Percentiles rank a stretch among this genome's conserved stretches.
Evolutionary conservation across 2,329 filamentous ascomycete species (phyloP).

Genomic region (Periglandula ipomoeae): DNA sequence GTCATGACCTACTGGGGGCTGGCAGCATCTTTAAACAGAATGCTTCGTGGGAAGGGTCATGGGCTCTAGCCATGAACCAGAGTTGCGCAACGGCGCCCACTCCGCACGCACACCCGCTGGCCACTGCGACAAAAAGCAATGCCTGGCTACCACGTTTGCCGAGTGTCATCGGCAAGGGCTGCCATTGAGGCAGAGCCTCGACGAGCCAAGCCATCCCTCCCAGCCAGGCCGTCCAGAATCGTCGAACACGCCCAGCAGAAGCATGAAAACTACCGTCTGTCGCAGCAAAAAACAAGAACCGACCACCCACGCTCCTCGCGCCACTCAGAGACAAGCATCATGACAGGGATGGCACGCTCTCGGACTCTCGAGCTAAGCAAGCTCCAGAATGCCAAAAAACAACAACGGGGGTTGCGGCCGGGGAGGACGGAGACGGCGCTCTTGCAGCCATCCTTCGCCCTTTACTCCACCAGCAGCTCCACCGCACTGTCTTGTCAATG

Average conservation of each 20-base stretch:
- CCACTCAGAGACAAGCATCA: not conserved
- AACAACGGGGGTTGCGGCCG: slow-evolving; percentile 3
- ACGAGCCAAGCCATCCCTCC: not conserved
- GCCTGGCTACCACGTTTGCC: slow-evolving; percentile 2
- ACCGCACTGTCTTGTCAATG: slow-evolving; percentile 1
- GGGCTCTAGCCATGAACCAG: not conserved
- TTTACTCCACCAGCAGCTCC: not conserved
- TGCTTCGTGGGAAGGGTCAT: not conserved
- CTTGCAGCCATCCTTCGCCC: slow-evolving; percentile 3
- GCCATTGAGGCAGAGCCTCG: not conserved
- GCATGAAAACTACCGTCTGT: not conserved
- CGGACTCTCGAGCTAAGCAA: slow-evolving; percentile 2
- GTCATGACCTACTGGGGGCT: not conserved
- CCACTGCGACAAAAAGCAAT: slow-evolving; percentile 6
- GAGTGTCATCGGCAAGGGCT: slow-evolving; percentile 9
- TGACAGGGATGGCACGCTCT: slow-evolving; percentile 6
- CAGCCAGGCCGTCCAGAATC: no score
- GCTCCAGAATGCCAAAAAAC: not conserved
- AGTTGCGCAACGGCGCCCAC: not conserved
- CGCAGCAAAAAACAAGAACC: not conserved
- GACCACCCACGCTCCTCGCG: not conserved
- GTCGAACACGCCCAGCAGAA: not conserved
- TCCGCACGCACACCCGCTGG: not conserved
- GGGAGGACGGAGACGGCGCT: not conserved
- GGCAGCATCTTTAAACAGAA: slow-evolving; percentile 4